Evolutionary conservation across 345 rosid species (phyloP).

Genomic region (Hevea brasiliensis): DNA sequence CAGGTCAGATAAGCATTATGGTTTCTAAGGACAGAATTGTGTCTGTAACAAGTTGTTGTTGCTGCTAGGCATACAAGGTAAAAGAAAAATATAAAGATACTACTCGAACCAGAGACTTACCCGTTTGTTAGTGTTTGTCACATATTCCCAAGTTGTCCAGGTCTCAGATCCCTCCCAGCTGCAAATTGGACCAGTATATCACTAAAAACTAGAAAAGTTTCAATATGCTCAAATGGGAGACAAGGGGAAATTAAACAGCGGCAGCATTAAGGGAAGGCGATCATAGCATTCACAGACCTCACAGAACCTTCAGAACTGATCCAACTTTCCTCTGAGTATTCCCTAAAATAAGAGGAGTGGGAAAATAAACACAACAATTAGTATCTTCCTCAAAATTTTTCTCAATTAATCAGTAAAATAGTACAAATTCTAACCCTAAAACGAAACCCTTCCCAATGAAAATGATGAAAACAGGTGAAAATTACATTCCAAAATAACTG

Average conservation of each 20-base stretch:
- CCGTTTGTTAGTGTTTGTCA: slow-evolving; percentile 80
- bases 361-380: background rate
- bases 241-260: background rate
- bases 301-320: slow-evolving; percentile 86
- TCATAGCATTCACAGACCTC: slow-evolving; percentile 52
- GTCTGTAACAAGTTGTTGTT: background rate
- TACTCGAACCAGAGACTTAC: slow-evolving; percentile 42
- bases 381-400: background rate
- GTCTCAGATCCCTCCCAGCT: slow-evolving; percentile 93
- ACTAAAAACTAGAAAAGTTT: slow-evolving; percentile 9
- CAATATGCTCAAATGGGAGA: background rate
- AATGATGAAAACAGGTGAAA: background rate
- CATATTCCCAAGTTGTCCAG: slow-evolving; percentile 86
- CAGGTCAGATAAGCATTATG: no score
- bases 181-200: slow-evolving; percentile 80
- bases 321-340: slow-evolving; percentile 93
- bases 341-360: slow-evolving; percentile 49
- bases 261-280: slow-evolving; percentile 5
- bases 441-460: background rate
- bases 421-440: background rate
- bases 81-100: background rate
- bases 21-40: background rate
- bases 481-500: background rate
- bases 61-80: background rate
- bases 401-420: background rate